Conservation (phyloP, 1,284 basidiomycete genomes). For the Fomitopsis betulina region DNA sequence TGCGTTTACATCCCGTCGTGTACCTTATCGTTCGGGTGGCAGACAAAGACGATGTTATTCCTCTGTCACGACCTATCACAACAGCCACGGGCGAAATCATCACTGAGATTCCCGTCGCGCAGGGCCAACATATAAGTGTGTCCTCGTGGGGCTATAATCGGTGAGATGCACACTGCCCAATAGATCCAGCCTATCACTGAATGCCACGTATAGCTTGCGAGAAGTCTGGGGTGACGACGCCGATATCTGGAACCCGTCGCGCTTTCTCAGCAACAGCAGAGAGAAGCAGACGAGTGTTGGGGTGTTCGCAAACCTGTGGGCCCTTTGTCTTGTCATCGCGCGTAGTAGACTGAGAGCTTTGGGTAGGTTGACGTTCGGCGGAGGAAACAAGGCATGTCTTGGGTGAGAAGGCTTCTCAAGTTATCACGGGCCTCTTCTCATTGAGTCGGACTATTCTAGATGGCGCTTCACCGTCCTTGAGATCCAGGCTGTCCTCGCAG, state of each 20-base stretch:
- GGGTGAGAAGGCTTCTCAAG: conserved; percentile 1
- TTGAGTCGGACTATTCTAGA: background rate
- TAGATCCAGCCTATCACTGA: background rate
- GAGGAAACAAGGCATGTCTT: conserved; percentile 45
- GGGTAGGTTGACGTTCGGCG: conserved; percentile 11
- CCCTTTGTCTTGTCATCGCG: background rate
- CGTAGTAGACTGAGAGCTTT: background rate
- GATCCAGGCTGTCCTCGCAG: conserved; percentile 42
- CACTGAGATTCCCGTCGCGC: conserved; percentile 28
- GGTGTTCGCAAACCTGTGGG: conserved; percentile 36
- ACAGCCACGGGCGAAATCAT: conserved; percentile 26
- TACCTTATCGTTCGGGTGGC: conserved; percentile 22
- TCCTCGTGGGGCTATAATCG: conserved; percentile 35
- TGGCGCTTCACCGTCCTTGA: conserved; percentile 49
- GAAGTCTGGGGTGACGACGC: conserved; percentile 25
- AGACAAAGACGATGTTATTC: conserved; percentile 28
- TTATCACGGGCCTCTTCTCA: background rate
- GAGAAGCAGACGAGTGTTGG: conserved; percentile 26
- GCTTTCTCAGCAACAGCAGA: conserved; percentile 18
- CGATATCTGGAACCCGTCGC: conserved; percentile 23
- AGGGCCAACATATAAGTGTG: conserved; percentile 29
- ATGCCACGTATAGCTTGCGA: conserved; percentile 13
- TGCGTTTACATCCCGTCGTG: conserved; percentile 28
- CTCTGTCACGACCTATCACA: conserved; percentile 23
- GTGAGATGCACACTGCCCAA: conserved; percentile 14